Conservation (phyloP, 805 yeast genomes). For the Candida awuae region DNA sequence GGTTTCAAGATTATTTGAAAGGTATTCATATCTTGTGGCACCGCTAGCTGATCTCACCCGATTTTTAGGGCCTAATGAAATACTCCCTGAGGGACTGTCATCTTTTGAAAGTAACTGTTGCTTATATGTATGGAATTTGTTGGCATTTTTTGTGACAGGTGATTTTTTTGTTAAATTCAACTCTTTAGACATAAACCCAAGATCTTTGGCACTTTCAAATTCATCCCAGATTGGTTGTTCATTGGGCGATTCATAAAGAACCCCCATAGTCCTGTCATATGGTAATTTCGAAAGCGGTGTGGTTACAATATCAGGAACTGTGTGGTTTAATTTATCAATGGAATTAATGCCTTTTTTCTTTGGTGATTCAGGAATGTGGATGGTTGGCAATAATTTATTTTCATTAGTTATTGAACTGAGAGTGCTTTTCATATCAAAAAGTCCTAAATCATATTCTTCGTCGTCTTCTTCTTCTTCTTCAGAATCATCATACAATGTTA, state of each 20-base stretch:
- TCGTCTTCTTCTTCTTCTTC: not conserved
- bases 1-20: conserved; percentile 16
- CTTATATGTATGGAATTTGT: too few relatives aligned
- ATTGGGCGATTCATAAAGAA: conserved; percentile 24
- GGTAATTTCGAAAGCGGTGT: conserved; percentile 9
- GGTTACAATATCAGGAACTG: not conserved
- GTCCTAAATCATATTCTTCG: conserved; percentile 7
- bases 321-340: conserved; percentile 8
- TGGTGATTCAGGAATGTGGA: conserved; percentile 11
- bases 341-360: conserved; percentile 5
- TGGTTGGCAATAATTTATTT: conserved; percentile 12
- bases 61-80: too few relatives aligned
- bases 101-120: too few relatives aligned
- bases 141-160: too few relatives aligned
- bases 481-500: not conserved
- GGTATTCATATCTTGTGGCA: conserved; percentile 19
- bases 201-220: conserved; percentile 3
- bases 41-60: conserved; percentile 15
- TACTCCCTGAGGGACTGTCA: not conserved
- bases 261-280: conserved; percentile 22
- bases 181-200: not conserved
- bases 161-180: not conserved
- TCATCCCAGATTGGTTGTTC: conserved; percentile 16
- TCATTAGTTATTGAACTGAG: conserved; percentile 6
- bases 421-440: conserved; percentile 14